Conservation (phyloP, 1,284 basidiomycete species). For the Limonomyces culmigenus region DNA sequence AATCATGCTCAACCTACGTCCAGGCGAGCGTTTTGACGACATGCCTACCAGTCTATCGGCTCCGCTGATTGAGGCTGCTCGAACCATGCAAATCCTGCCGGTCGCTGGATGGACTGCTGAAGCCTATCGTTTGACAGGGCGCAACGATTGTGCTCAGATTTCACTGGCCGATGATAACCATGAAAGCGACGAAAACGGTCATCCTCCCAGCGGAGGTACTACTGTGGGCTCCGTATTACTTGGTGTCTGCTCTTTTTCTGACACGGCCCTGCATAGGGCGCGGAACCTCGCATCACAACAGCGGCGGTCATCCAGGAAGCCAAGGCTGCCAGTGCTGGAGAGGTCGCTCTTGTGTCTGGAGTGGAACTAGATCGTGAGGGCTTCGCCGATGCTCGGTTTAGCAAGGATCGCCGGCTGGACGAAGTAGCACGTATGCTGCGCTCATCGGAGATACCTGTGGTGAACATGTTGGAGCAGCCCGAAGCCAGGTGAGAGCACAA, state of each 20-base stretch:
- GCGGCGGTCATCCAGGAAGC: conserved; percentile 32
- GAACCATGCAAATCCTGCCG: conserved; percentile 68
- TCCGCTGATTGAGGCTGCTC: conserved; percentile 58
- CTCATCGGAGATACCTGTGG: conserved; percentile 49
- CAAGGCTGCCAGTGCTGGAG: conserved; percentile 29
- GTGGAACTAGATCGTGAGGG: conserved; percentile 57
- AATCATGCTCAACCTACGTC: conserved; percentile 31
- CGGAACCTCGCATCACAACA: no score
- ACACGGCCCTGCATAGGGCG: no score
- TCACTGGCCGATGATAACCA: no score
- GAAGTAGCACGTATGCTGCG: conserved; percentile 81
- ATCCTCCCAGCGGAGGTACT: no score
- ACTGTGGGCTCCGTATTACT: no score
- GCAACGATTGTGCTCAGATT: conserved; percentile 64
- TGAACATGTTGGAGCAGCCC: conserved; percentile 53
- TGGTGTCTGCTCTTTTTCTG: no score
- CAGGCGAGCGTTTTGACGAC: no score
- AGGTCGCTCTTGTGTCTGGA: conserved; percentile 40
- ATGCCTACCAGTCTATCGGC: conserved; percentile 11
- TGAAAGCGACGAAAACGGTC: no score
- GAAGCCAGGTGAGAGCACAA: conserved; percentile 42
- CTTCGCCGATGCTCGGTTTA: conserved; percentile 72
- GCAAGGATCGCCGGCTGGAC: conserved; percentile 70
- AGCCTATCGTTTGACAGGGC: conserved; percentile 62
- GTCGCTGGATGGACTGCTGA: conserved; percentile 52